Evolutionary conservation across 495 filamentous ascomycete genomes (phyloP).

Genomic region (Lophium mytilinum): DNA sequence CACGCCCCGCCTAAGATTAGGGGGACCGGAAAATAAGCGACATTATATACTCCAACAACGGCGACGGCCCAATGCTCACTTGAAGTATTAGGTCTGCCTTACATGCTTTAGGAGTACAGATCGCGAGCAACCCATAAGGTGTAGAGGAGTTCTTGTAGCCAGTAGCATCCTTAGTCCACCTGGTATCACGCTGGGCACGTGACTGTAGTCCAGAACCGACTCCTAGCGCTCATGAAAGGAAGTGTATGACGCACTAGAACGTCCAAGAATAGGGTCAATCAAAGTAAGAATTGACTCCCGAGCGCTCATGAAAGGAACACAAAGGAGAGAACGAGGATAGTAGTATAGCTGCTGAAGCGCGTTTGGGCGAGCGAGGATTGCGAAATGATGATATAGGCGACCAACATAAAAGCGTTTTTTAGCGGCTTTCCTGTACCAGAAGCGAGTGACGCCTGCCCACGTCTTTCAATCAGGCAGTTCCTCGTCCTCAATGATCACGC

Average conservation of each 20-base stretch:
- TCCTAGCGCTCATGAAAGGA: no score
- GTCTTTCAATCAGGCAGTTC: conserved; percentile 59
- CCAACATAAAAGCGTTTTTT: conserved; percentile 60
- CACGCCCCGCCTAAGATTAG: no score
- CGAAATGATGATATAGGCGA: conserved; percentile 73
- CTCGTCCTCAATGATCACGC: conserved; percentile 46
- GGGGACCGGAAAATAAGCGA: no score
- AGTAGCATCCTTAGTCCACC: conserved; percentile 36
- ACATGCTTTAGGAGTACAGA: conserved; percentile 40
- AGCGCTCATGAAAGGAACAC: conserved; percentile 39
- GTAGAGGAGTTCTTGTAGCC: conserved; percentile 59
- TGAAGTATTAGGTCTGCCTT: conserved; percentile 44
- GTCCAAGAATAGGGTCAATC: conserved; percentile 56
- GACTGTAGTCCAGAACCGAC: no score
- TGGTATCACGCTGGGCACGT: no score
- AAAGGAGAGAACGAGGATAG: conserved; percentile 42
- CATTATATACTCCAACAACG: no score
- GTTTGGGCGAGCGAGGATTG: conserved; percentile 59
- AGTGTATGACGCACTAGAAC: conserved; percentile 26
- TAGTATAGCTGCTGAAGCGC: conserved; percentile 66
- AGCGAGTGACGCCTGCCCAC: conserved; percentile 63
- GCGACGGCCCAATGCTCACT: conserved; percentile 56
- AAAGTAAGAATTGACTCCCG: conserved; percentile 63
- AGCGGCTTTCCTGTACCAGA: conserved; percentile 72
- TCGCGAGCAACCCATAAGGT: conserved; percentile 51